phyloP scores from a whole-genome alignment of 2,329 filamentous ascomycete genomes.

The Colletotrichum viniferum region DNA sequence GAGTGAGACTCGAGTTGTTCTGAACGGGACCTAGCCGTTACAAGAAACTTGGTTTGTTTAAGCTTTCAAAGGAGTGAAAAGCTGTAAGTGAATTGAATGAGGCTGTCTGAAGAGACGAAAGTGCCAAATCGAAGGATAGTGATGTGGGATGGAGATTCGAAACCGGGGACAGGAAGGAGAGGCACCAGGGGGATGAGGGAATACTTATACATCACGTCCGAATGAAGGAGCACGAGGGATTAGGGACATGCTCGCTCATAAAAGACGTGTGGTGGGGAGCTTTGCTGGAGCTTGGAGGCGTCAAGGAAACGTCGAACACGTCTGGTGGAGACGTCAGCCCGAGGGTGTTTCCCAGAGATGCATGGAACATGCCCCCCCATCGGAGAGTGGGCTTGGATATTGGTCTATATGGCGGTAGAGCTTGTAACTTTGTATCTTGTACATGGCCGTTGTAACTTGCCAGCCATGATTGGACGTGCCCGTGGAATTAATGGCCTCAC shows the following conservation, averaged over 20 bases:
- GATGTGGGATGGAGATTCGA: constrained; percentile 13
- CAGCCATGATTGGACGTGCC: constrained; percentile 9
- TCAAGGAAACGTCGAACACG: background rate
- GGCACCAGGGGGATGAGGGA: background rate
- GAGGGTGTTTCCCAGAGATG: constrained; percentile 20
- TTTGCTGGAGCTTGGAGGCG: constrained; percentile 6
- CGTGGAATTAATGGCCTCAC: constrained; percentile 6
- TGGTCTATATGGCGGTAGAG: background rate
- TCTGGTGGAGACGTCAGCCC: constrained; percentile 3
- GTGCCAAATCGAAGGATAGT: constrained; percentile 18
- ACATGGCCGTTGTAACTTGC: constrained; percentile 9
- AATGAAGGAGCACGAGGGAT: background rate
- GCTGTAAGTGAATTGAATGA: constrained; percentile 13
- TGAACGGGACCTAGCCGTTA: constrained; percentile 13
- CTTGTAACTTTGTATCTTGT: constrained; percentile 1
- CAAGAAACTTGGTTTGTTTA: background rate
- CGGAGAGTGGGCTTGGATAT: constrained; percentile 11
- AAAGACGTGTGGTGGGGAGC: constrained; percentile 15
- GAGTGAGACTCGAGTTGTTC: constrained; percentile 4
- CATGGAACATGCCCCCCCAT: constrained; percentile 16
- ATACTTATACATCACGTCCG: constrained; percentile 12
- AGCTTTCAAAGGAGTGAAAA: constrained; percentile 23
- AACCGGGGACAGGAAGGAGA: background rate
- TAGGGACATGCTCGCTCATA: background rate
- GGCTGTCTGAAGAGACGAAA: constrained; percentile 19